Base-by-base conservation (phyloP, 345 rosid genomes). In the Lepidium aucheri region DNA sequence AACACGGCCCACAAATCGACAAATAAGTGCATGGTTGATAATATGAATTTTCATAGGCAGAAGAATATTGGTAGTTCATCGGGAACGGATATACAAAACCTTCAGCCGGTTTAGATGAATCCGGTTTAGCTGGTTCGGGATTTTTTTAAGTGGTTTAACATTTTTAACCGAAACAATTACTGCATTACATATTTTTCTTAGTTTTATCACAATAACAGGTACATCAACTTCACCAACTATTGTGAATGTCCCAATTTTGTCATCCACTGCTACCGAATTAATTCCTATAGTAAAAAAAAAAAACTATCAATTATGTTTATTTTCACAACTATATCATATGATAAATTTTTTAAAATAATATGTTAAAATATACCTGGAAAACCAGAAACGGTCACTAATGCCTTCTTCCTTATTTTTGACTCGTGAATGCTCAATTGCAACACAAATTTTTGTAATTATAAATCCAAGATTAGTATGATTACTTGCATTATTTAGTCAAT, bases 101-200 rank as follows among this genome's bases (percentile, higher is more conserved):
- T 35, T 66, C 68, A 8, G 1, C 13, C 53, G 65, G 60, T 63
- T 55, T 71, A 54, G 52, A 1, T 16, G 24, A 58, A 26, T 26
- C 30, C 1, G 30, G 26, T 57, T 83, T 55, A 1, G 55, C 78
- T 1, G 81, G 78, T 41, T 80, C 84, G 10, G 80, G 83, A 26
- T 84, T 81, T 83, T 81, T 76, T 84, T 84, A 0, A 77, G 77
- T 66, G 83, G 81, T 66, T 85, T 87, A 32, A 81, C 86, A 12
- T 70, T 83, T 53, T 85, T 88, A 2, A 87, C 90, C 4, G 86
- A 69, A 8, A 81, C 32, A 7, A 87, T 80, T 0, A 77, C 78
- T 3, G 90, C 67, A 22, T 34, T 38, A 47, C 89, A 88, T 0
- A 78, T 14, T 70, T 85, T 88, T 62, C 84, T 78, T 56, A 88